These are phyloP conservation scores for Rhododendron henanense DNA, from an alignment of 148 eudicot species.

Conservation along the genomic window DNA sequence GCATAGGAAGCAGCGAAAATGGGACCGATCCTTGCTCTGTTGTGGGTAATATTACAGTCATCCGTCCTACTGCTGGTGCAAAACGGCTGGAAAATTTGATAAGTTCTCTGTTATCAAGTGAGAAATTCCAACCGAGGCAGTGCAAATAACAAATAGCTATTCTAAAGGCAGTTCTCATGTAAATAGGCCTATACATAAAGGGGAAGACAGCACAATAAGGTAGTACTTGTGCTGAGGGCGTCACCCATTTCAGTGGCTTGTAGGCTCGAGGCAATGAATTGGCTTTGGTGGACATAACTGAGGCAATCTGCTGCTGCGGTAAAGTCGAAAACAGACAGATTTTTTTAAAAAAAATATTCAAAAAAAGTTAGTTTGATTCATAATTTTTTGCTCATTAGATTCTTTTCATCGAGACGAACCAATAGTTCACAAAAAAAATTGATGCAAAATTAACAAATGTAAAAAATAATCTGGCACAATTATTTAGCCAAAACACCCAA, in stretches of 20 bases:
- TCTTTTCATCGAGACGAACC: too few species aligned
- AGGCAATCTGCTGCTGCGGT: neutral
- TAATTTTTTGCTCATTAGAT: too few species aligned
- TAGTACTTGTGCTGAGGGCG: neutral
- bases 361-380: too few species aligned
- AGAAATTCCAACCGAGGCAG: conserved; percentile 33
- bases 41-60: conserved; percentile 33
- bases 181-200: neutral
- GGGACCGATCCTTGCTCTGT: conserved; percentile 46
- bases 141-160: conserved; percentile 23
- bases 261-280: neutral
- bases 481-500: too few species aligned
- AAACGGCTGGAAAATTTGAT: conserved; percentile 40
- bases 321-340: neutral
- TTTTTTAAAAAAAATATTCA: too few species aligned
- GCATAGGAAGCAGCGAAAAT: conserved; percentile 39
- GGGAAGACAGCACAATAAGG: neutral
- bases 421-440: too few species aligned
- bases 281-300: neutral
- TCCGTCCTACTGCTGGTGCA: conserved; percentile 44
- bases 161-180: neutral
- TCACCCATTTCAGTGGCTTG: neutral
- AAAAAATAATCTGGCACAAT: too few species aligned
- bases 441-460: too few species aligned
- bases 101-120: conserved; percentile 30